Evolutionary conservation across 495 filamentous ascomycete genomes (phyloP), one percentile per base, ranked within the genome.

Genomic region (Podospora didyma): DNA sequence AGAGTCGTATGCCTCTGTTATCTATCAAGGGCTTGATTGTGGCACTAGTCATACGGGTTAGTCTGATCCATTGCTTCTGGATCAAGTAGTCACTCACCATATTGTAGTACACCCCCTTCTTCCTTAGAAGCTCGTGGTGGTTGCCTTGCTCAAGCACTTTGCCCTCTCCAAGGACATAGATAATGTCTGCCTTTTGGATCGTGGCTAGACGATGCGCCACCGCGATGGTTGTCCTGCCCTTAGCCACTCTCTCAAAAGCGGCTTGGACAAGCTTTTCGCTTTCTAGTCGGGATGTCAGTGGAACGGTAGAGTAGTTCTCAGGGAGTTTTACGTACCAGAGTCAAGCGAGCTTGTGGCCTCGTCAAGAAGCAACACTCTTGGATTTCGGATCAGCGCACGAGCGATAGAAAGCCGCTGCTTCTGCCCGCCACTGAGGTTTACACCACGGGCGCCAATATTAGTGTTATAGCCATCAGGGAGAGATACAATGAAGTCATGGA

Each of bases 301-400:
- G 1, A 46, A 22, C 20, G 14, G 11, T 12, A 57, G n/a, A n/a
- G n/a, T n/a, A n/a, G n/a, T n/a, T n/a, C n/a, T n/a, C n/a, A n/a
- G n/a, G n/a, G n/a, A n/a, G 1, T 1, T 26, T 2, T 22, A 58
- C 64, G 21, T 20, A 67, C 64, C 64, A 3, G 85, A 83, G 57
- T 95, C 89, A 37, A 92, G 72, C n/a, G 83, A 83, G 42, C 78
- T 83, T 5, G 90, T 93, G 1, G 89, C 86, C 69, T 95, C 89
- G 62, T 95, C 89, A 2, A 95, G 75, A 28, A 95, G 71, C 58
- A 93, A 68, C 26, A 93, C 71, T 46, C 77, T 72, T 3, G 90
- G 89, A 46, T 87, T 80, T 11, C 89, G 81, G 10, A 95, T 81
- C 23, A 93, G 73, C 0, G 89, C 89, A 20, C 90, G 72, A 2